A percentile compares a stretch with the other conserved stretches of the same genome.
Conservation (phyloP, 768 basidiomycete species). For the Lactarius vividus region DNA sequence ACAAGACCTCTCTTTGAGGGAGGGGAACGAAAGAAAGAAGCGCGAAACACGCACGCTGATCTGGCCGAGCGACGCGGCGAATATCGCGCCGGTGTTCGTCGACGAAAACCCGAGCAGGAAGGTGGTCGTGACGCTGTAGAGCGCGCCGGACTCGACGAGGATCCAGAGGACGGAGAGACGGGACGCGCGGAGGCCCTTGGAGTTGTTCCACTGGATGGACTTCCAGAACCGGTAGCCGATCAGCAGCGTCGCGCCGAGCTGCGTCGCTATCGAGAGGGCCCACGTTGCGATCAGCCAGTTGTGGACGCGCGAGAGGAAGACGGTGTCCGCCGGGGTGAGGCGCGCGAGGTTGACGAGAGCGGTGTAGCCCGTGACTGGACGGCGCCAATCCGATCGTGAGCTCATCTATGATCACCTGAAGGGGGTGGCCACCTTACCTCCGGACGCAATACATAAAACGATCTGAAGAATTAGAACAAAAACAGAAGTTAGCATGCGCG, state of each 20-base stretch:
- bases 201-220: not conserved
- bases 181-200: not conserved
- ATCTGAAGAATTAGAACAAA: not conserved
- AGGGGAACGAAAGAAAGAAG: not conserved
- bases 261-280: constrained; percentile 21
- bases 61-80: constrained; percentile 15
- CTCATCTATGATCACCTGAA: too few relatives aligned
- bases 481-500: not conserved
- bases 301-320: constrained; percentile 7
- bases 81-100: constrained; percentile 9
- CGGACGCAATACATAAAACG: constrained; percentile 5
- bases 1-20: not conserved
- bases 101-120: constrained; percentile 16
- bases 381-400: too few relatives aligned
- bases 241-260: constrained; percentile 19
- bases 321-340: not conserved
- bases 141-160: constrained; percentile 22
- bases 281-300: constrained; percentile 17
- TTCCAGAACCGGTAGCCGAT: constrained; percentile 20
- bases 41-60: constrained; percentile 13
- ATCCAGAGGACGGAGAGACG: constrained; percentile 20
- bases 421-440: not conserved
- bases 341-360: constrained; percentile 4
- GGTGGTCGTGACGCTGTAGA: constrained; percentile 15
- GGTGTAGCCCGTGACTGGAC: constrained; percentile 14